Conservation (phyloP, 2,329 filamentous ascomycete species). For the Paraphaeosphaeria sporulosa region DNA sequence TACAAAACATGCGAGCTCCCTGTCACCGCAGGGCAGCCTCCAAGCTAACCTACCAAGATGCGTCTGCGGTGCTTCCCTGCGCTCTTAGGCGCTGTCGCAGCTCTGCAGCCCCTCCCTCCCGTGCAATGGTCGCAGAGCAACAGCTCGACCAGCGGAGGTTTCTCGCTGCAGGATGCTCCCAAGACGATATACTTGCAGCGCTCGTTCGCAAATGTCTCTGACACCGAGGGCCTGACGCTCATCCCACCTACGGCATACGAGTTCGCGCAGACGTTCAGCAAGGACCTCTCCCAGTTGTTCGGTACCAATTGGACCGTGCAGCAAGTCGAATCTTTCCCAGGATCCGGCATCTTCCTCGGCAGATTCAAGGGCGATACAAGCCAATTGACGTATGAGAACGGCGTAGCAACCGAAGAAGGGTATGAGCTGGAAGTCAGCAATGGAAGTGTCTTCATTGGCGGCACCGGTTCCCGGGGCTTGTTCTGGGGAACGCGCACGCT, state of each 20-base stretch:
- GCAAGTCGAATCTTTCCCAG: constrained; percentile 45
- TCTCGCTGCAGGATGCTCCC: constrained; percentile 29
- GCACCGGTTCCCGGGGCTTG: constrained; percentile 55
- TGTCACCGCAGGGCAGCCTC: not conserved
- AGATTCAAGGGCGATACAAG: constrained; percentile 34
- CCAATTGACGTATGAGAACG: constrained; percentile 57
- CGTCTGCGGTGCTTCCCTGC: constrained; percentile 18
- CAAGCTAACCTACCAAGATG: constrained; percentile 17
- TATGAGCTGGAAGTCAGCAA: constrained; percentile 55
- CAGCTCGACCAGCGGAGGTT: constrained; percentile 22
- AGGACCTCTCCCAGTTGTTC: constrained; percentile 55
- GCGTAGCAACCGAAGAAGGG: constrained; percentile 57
- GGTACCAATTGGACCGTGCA: constrained; percentile 53
- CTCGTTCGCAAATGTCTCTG: constrained; percentile 49
- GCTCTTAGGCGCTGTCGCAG: constrained; percentile 31
- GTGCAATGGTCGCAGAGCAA: constrained; percentile 34
- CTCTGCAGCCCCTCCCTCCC: constrained; percentile 52
- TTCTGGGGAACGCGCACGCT: constrained; percentile 59
- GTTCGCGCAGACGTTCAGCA: constrained; percentile 57
- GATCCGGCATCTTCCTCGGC: constrained; percentile 55
- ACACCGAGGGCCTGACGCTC: constrained; percentile 58
- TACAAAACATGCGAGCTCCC: constrained; percentile 21
- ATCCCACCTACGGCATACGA: constrained; percentile 61
- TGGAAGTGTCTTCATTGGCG: constrained; percentile 48
- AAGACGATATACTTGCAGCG: constrained; percentile 54